phyloP scores from a whole-genome alignment of 345 rosid genomes.

The Rhizophora apiculata region DNA sequence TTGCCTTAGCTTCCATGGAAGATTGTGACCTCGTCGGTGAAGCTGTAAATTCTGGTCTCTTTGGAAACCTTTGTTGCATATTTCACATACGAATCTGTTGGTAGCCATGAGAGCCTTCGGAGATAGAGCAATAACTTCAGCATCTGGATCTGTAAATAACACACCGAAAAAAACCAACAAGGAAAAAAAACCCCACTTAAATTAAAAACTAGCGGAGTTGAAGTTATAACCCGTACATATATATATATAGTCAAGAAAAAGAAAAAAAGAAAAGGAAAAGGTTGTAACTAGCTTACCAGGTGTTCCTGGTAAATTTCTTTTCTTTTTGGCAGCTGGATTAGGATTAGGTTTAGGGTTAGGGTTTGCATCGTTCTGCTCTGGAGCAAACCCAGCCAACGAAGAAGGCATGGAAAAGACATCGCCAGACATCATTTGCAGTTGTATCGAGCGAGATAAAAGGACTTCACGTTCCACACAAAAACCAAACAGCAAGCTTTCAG shows the following conservation, averaged over 20 bases:
- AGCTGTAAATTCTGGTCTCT: conserved; percentile 96
- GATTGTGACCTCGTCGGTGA: conserved; percentile 91
- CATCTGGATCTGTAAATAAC: conserved; percentile 75
- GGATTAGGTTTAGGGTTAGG: conserved; percentile 62
- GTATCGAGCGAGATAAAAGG: neutral
- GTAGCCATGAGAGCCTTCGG: conserved; percentile 93
- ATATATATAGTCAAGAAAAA: neutral
- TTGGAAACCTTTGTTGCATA: conserved; percentile 96
- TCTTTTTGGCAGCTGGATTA: conserved; percentile 59
- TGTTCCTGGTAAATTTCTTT: conserved; percentile 91
- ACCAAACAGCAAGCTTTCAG: conserved; percentile 34
- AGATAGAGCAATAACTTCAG: conserved; percentile 90
- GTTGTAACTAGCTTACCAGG: conserved; percentile 44
- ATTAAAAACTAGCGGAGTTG: too few species aligned
- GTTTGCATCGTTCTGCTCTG: conserved; percentile 48
- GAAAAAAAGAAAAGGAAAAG: too few species aligned
- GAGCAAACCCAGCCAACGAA: conserved; percentile 45
- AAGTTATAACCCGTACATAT: too few species aligned
- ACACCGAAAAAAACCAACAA: neutral
- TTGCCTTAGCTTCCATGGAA: conserved; percentile 93
- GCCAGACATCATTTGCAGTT: conserved; percentile 54
- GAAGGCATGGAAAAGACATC: conserved; percentile 54
- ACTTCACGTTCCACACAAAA: conserved; percentile 17
- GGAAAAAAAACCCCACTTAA: too few species aligned
- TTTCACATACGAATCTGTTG: conserved; percentile 84